Evolutionary conservation across 176 grass and related monocot species (phyloP).

Genomic region (Carex scoparia): DNA sequence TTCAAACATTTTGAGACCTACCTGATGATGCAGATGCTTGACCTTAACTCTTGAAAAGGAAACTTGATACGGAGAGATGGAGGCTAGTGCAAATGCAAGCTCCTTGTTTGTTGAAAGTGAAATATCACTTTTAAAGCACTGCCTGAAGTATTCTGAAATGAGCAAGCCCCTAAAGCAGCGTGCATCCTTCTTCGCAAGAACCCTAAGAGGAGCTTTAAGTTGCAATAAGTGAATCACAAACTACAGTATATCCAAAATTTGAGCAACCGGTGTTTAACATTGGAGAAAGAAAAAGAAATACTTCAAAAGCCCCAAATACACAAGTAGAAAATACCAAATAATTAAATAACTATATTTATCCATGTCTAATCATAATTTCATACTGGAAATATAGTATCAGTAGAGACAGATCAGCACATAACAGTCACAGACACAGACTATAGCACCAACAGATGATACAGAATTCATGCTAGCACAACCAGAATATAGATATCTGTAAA

Average conservation of each 20-base stretch:
- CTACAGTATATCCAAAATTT: not conserved
- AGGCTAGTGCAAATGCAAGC: conserved; percentile 78
- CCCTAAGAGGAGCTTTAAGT: conserved; percentile 24
- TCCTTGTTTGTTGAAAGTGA: conserved; percentile 73
- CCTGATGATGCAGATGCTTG: conserved; percentile 71
- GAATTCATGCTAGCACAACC: not conserved
- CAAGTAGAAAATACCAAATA: not conserved
- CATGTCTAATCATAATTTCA: not conserved
- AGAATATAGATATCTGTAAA: not conserved
- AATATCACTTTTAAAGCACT: conserved; percentile 70
- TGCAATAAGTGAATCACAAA: conserved; percentile 2
- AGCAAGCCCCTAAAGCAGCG: conserved; percentile 40
- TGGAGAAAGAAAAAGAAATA: not conserved
- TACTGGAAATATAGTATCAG: conserved; percentile 8
- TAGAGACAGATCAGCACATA: not conserved
- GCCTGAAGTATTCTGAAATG: conserved; percentile 70
- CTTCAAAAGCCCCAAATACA: not conserved
- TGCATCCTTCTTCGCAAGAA: conserved; percentile 62
- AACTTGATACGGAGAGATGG: conserved; percentile 77
- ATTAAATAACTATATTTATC: not conserved
- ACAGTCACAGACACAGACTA: not conserved
- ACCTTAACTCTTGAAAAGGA: conserved; percentile 67
- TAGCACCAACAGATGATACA: not conserved
- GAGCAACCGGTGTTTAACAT: not conserved
- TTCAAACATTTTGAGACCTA: conserved; percentile 21